phyloP scores from a whole-genome alignment of 208 protist genomes.

The Leishmania martiniquensis region DNA sequence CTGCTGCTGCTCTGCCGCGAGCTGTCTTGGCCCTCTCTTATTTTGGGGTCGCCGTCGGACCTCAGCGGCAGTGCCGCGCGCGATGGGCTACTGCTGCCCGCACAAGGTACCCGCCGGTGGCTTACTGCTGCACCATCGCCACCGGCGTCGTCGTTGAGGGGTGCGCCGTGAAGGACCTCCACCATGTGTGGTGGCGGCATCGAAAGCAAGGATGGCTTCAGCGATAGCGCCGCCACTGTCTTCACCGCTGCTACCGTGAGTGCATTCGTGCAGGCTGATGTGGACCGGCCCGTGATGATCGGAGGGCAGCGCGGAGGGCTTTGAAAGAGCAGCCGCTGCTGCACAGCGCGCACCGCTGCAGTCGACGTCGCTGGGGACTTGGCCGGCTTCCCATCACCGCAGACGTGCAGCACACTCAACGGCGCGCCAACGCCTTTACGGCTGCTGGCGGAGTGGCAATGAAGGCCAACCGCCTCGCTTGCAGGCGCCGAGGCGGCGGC shows the following conservation, averaged over 20 bases:
- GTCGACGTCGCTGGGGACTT: background rate
- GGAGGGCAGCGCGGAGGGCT: constrained; percentile 4
- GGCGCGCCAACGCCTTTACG: background rate
- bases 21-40: background rate
- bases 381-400: background rate
- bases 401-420: background rate
- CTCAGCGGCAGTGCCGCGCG: background rate
- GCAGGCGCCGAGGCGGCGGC: background rate
- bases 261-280: background rate
- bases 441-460: background rate
- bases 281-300: background rate
- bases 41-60: background rate
- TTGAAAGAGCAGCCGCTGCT: constrained; percentile 15
- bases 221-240: constrained; percentile 12
- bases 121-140: constrained; percentile 2
- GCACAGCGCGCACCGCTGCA: background rate
- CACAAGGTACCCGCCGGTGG: background rate
- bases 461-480: background rate
- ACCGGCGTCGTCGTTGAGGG: background rate
- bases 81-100: background rate
- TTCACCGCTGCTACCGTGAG: background rate
- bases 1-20: background rate
- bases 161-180: background rate
- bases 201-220: background rate
- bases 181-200: background rate